Evolutionary conservation across 805 yeast genomes (phyloP), one percentile per base, ranked within the genome.

Genomic region (Monosporozyma solicola): DNA sequence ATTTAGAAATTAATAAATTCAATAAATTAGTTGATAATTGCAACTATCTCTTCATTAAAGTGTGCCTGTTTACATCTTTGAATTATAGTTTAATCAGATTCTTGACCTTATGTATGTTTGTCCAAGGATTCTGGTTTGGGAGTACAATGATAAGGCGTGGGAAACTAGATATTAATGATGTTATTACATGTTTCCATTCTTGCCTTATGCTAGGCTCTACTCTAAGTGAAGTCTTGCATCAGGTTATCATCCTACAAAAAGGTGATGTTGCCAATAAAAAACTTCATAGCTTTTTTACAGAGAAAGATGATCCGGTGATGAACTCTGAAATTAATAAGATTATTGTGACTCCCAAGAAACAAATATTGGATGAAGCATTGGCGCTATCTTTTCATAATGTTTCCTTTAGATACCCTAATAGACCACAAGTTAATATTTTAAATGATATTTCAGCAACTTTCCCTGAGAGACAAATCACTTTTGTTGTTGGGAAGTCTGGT

Each of bases 121-220:
- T 91, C 2, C 96, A 88, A 67, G 95, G 92, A 0, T 87, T 94
- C 61, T 90, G 95, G 88, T 92, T 85, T 70, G 99, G 98, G 1
- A 78, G 84, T 31, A 74, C 74, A 47, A 76, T 87, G 73, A 83
- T 89, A 3, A 67, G 69, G 37, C 66, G 69, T 5, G 80, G 80
- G 0, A 73, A 76, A 8, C 63, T 83, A 13, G 59, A 72, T 1
- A 71, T 88, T 2, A 84, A 87, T 11, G 76, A 81, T 41, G 87
- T 92, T 0, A 71, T 94, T 50, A 84, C 96, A 0, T 85, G 95
- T 41, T 89, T 94, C 60, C 82, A 88, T 58, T 78, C 96, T 10
- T 88, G 97, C 60, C 66, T 92, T 11, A 74, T 81, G 64, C 71
- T 89, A n/a, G 85, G 94, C 0, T 75, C 81, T 7, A 73, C 82